phyloP scores from a whole-genome alignment of 169 alveolate genomes.

The Amoebophrya sp. region DNA sequence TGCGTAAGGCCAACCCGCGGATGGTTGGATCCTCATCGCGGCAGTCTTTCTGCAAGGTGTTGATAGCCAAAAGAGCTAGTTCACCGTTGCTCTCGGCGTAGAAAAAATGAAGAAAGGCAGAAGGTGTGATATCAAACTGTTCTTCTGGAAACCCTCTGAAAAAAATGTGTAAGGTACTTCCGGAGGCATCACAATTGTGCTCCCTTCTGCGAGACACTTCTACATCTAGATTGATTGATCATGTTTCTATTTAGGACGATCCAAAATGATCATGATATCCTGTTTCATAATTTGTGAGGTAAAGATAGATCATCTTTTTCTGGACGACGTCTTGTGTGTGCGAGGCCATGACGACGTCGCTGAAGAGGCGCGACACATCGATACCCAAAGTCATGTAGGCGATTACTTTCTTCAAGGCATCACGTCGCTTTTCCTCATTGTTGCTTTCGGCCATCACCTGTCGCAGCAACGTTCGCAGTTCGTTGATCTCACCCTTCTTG shows the following conservation, averaged over 20 bases:
- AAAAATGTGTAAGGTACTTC: too few species aligned
- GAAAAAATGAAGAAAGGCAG: background rate
- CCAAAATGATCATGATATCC: background rate
- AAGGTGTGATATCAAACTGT: background rate
- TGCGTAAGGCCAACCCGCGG: conserved; percentile 92
- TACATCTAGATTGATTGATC: background rate
- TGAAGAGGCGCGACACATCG: conserved; percentile 90
- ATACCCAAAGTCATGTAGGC: conserved; percentile 82
- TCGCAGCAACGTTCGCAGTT: conserved; percentile 62
- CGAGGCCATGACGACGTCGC: conserved; percentile 93
- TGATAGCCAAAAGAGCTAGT: conserved; percentile 89
- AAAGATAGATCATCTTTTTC: conserved; percentile 95
- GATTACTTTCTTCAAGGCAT: conserved; percentile 71
- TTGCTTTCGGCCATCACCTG: conserved; percentile 60
- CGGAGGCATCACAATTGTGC: too few species aligned
- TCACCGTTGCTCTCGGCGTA: conserved; percentile 84
- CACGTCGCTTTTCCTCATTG: conserved; percentile 69
- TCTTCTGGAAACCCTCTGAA: too few species aligned
- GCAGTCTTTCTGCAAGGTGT: conserved; percentile 91
- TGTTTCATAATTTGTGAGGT: conserved; percentile 77
- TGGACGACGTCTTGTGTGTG: conserved; percentile 90
- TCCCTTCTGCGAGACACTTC: too few species aligned
- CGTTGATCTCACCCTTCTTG: conserved; percentile 75
- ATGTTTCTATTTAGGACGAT: background rate
- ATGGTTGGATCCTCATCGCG: conserved; percentile 89